Percentiles rank a stretch among this genome's conserved stretches.
Conservation (phyloP, 139 green algal species). For the Nannochloris sp. region DNA sequence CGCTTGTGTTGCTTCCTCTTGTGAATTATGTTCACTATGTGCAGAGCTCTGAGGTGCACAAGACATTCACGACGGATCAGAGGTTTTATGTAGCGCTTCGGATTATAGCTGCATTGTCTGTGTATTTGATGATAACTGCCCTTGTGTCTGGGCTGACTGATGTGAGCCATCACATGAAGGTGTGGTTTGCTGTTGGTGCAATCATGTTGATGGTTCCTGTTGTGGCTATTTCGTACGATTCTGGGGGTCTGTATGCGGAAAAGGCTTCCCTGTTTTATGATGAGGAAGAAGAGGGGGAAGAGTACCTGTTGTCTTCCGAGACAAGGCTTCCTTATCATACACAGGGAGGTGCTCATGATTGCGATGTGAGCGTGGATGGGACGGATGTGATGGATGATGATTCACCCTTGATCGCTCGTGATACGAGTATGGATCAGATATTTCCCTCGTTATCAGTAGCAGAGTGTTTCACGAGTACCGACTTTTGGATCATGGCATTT, state of each 20-base stretch:
- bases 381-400: not conserved
- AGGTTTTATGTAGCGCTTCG: slow-evolving; percentile 20
- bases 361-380: not conserved
- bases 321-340: not conserved
- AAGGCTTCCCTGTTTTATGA: not conserved
- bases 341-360: not conserved
- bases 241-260: slow-evolving; percentile 14
- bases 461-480: slow-evolving; percentile 22
- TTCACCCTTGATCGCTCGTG: slow-evolving; percentile 5
- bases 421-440: not conserved
- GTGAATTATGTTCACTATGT: slow-evolving; percentile 40
- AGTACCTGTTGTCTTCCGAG: not conserved
- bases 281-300: not conserved
- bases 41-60: slow-evolving; percentile 14
- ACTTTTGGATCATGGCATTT: slow-evolving; percentile 62
- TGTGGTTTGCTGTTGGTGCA: slow-evolving; percentile 13
- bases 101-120: slow-evolving; percentile 34
- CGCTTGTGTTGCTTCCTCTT: slow-evolving; percentile 20
- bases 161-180: not conserved
- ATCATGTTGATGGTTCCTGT: slow-evolving; percentile 34
- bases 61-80: slow-evolving; percentile 17
- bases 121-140: slow-evolving; percentile 37
- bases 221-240: slow-evolving; percentile 30
- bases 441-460: slow-evolving; percentile 1
- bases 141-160: slow-evolving; percentile 7